Conservation (phyloP, 306 rosid species). For the Albizia julibrissin region DNA sequence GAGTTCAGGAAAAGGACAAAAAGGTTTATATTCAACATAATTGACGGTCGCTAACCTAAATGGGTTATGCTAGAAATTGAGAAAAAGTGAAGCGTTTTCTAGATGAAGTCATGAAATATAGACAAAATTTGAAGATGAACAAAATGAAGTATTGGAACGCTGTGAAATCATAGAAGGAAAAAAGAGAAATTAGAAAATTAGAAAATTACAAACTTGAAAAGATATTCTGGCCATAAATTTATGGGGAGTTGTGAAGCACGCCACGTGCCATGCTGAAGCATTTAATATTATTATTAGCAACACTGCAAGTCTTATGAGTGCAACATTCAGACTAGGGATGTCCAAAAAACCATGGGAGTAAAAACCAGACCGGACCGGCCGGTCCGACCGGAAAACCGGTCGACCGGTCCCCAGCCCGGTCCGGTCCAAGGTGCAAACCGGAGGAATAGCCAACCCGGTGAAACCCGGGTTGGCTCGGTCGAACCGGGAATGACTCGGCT, state of each 20-base stretch:
- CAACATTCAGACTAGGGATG: neutral
- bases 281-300: neutral
- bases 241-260: neutral
- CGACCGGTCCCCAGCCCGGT: too few relatives aligned
- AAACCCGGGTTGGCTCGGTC: too few relatives aligned
- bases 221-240: neutral
- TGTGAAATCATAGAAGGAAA: neutral
- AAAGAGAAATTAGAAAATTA: neutral
- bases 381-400: too few relatives aligned
- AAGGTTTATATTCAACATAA: neutral
- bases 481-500: too few relatives aligned
- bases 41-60: neutral
- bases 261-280: neutral
- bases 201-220: neutral
- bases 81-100: neutral
- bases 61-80: neutral
- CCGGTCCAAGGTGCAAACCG: too few relatives aligned
- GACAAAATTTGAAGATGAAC: neutral
- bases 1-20: neutral
- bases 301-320: neutral
- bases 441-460: too few relatives aligned
- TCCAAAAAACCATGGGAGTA: too few relatives aligned
- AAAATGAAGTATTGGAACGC: neutral
- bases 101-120: neutral
- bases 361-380: too few relatives aligned